phyloP scores from a whole-genome alignment of 345 rosid species.

The Noccaea bulbosa region DNA sequence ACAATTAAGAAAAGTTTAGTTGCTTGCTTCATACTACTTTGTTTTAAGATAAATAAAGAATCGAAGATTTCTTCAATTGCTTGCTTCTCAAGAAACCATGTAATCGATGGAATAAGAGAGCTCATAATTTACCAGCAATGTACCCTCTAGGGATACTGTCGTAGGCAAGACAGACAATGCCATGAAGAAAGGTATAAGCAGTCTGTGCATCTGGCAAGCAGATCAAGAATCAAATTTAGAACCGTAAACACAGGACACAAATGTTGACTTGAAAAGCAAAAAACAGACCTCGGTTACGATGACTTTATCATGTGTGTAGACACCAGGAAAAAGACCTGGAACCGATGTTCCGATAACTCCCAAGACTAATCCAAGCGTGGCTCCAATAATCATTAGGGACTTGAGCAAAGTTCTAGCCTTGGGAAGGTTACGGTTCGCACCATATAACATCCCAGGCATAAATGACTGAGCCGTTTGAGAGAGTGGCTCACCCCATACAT shows the following conservation, averaged over 20 bases:
- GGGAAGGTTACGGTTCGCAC: constrained; percentile 59
- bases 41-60: background rate
- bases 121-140: constrained; percentile 66
- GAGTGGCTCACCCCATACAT: constrained; percentile 85
- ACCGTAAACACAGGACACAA: background rate
- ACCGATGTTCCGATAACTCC: constrained; percentile 63
- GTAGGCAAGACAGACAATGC: constrained; percentile 66
- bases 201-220: constrained; percentile 74
- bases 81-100: constrained; percentile 23
- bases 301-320: constrained; percentile 68
- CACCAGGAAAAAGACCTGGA: constrained; percentile 67
- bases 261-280: constrained; percentile 2
- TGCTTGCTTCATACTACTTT: background rate
- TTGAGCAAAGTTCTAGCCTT: constrained; percentile 81
- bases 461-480: constrained; percentile 96
- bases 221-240: background rate
- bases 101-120: constrained; percentile 8
- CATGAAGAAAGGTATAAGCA: constrained; percentile 69
- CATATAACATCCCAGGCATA: constrained; percentile 85
- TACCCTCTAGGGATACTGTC: constrained; percentile 80
- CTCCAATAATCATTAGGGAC: constrained; percentile 74
- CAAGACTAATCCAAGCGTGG: constrained; percentile 60
- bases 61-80: background rate
- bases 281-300: constrained; percentile 62
- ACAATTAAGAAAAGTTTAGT: constrained; percentile 11